phyloP scores from a whole-genome alignment of 495 filamentous ascomycete genomes.

The Penicillium taxi region DNA sequence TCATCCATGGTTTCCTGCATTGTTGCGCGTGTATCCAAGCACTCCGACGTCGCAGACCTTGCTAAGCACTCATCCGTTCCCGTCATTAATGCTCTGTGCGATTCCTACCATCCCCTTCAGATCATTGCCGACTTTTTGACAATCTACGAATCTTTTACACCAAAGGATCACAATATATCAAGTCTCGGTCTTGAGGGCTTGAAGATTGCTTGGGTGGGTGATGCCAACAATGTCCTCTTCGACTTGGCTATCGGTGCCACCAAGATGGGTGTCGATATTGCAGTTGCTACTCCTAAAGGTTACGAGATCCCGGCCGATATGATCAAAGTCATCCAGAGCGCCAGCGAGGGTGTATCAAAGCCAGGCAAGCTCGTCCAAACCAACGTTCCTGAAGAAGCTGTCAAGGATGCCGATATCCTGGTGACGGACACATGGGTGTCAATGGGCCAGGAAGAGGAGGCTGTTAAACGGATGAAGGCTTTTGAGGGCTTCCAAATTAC shows the following conservation, averaged over 20 bases:
- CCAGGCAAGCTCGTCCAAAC: constrained; percentile 68
- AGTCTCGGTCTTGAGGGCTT: constrained; percentile 68
- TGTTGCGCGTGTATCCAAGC: constrained; percentile 78
- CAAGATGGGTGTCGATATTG: constrained; percentile 78
- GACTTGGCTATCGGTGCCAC: constrained; percentile 78
- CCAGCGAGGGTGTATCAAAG: constrained; percentile 45
- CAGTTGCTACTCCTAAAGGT: constrained; percentile 75
- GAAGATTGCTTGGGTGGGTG: constrained; percentile 92
- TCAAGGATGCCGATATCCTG: constrained; percentile 80
- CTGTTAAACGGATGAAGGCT: constrained; percentile 61
- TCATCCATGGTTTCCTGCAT: constrained; percentile 89
- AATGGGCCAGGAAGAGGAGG: constrained; percentile 91
- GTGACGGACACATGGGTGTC: constrained; percentile 97
- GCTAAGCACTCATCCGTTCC: constrained; percentile 78
- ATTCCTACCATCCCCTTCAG: constrained; percentile 86
- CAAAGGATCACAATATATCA: constrained; percentile 31
- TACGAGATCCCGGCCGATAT: constrained; percentile 72
- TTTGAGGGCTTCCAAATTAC: constrained; percentile 92
- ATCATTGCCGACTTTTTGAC: constrained; percentile 89
- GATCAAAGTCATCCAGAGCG: constrained; percentile 55
- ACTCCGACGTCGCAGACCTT: constrained; percentile 70
- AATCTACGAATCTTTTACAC: constrained; percentile 65
- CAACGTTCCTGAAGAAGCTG: constrained; percentile 74
- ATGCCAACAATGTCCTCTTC: constrained; percentile 94
- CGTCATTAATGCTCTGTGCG: constrained; percentile 88